These are phyloP conservation scores for Naganishia kalamii DNA, from an alignment of 768 basidiomycete genomes.

Conservation along the genomic window DNA sequence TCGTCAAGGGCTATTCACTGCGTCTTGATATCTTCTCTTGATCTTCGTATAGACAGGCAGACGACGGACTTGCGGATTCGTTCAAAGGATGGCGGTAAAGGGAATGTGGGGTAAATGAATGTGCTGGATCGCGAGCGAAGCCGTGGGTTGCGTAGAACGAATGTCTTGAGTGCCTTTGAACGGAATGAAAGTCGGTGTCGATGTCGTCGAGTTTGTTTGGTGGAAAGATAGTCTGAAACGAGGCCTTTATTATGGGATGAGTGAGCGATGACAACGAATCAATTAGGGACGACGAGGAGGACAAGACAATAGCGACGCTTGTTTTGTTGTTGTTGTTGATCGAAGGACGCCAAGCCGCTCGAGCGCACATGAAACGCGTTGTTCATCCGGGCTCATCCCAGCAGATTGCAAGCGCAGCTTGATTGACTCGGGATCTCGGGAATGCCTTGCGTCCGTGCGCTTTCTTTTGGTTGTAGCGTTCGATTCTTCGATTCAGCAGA, in stretches of 20 bases:
- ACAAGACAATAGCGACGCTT: too few species aligned
- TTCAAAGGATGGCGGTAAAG: background rate
- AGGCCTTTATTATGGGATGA: background rate
- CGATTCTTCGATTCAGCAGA: too few species aligned
- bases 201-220: background rate
- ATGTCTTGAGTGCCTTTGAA: background rate
- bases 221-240: too few species aligned
- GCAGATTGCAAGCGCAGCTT: background rate
- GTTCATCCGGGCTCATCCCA: background rate
- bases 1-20: background rate
- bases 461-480: background rate
- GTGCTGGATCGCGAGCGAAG: background rate
- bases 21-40: too few species aligned
- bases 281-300: background rate
- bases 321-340: background rate
- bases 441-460: background rate
- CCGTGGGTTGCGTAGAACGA: background rate
- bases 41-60: background rate
- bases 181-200: background rate
- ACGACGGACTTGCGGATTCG: background rate
- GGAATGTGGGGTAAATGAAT: background rate
- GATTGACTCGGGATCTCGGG: background rate
- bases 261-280: too few species aligned
- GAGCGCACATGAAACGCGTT: conserved; percentile 10
- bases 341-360: background rate